Percentiles rank a stretch among this genome's conserved stretches.
phyloP scores from a whole-genome alignment of 2,329 filamentous ascomycete genomes.

The Falciphora oryzae region DNA sequence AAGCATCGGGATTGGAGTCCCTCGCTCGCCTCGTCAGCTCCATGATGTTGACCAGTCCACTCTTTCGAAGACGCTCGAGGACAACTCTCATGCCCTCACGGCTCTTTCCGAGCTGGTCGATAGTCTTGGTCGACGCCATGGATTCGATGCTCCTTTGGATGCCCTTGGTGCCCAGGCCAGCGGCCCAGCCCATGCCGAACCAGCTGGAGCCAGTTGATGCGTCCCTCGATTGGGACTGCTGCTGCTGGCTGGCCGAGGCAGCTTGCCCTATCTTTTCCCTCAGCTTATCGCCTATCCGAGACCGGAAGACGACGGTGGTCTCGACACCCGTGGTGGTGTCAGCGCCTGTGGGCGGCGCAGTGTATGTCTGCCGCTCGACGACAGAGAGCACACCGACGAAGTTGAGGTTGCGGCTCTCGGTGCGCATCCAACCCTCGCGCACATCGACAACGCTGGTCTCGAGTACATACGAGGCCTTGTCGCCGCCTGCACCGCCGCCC shows the following conservation, averaged over 20 bases:
- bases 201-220: conserved; percentile 27
- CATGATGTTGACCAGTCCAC: conserved; percentile 51
- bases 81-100: conserved; percentile 80
- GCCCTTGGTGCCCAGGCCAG: conserved; percentile 59
- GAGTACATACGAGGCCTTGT: conserved; percentile 73
- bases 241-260: conserved; percentile 21
- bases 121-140: conserved; percentile 70
- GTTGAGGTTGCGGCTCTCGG: conserved; percentile 75
- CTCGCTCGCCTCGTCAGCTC: conserved; percentile 45
- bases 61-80: conserved; percentile 60
- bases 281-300: conserved; percentile 63
- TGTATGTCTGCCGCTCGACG: conserved; percentile 69
- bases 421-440: conserved; percentile 75
- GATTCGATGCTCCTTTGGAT: conserved; percentile 75
- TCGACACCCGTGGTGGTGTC: conserved; percentile 56
- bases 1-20: conserved; percentile 20
- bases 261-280: conserved; percentile 47
- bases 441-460: conserved; percentile 76
- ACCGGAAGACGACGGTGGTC: conserved; percentile 69
- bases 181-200: conserved; percentile 33
- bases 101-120: conserved; percentile 73
- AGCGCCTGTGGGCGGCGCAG: conserved; percentile 22
- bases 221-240: conserved; percentile 22
- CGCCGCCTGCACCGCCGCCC: conserved; percentile 56
- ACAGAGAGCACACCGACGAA: conserved; percentile 77